Conservation (phyloP, 2,329 filamentous ascomycete species). For the Exserohilum rostratum region DNA sequence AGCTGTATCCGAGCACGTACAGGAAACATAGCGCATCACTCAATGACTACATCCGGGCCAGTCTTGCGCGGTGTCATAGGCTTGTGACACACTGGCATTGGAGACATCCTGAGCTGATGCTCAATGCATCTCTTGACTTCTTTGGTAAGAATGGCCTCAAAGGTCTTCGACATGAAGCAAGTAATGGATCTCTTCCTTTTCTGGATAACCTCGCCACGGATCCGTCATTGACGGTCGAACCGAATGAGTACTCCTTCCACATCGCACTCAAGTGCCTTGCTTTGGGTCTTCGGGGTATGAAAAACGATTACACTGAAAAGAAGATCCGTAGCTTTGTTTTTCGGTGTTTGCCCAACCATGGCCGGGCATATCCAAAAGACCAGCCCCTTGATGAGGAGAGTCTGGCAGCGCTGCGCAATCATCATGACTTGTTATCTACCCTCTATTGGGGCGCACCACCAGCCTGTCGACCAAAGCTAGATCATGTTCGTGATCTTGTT, state of each 20-base stretch:
- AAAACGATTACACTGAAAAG: slow-evolving; percentile 55
- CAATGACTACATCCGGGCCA: slow-evolving; percentile 61
- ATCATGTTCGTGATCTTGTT: slow-evolving; percentile 60
- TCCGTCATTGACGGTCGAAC: slow-evolving; percentile 52
- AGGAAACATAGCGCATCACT: slow-evolving; percentile 50
- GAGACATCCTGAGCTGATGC: slow-evolving; percentile 60
- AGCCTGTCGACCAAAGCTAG: slow-evolving; percentile 58
- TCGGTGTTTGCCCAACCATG: slow-evolving; percentile 65
- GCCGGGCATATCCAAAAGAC: slow-evolving; percentile 65
- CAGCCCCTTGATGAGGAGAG: slow-evolving; percentile 59
- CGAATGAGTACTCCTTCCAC: slow-evolving; percentile 62
- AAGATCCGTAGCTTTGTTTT: slow-evolving; percentile 63
- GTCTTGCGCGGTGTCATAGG: slow-evolving; percentile 59
- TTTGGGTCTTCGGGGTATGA: slow-evolving; percentile 57
- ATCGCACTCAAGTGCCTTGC: slow-evolving; percentile 65
- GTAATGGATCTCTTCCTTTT: slow-evolving; percentile 59
- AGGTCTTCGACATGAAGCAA: slow-evolving; percentile 59
- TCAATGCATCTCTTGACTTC: slow-evolving; percentile 64
- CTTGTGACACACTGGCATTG: slow-evolving; percentile 64
- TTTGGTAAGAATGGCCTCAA: slow-evolving; percentile 61
- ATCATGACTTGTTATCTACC: slow-evolving; percentile 66
- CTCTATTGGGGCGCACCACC: slow-evolving; percentile 64
- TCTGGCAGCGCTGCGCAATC: slow-evolving; percentile 64
- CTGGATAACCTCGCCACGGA: slow-evolving; percentile 57
- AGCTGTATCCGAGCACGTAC: slow-evolving; percentile 54